Conservation (phyloP, 306 rosid genomes). For the Arachis hypogaea region DNA sequence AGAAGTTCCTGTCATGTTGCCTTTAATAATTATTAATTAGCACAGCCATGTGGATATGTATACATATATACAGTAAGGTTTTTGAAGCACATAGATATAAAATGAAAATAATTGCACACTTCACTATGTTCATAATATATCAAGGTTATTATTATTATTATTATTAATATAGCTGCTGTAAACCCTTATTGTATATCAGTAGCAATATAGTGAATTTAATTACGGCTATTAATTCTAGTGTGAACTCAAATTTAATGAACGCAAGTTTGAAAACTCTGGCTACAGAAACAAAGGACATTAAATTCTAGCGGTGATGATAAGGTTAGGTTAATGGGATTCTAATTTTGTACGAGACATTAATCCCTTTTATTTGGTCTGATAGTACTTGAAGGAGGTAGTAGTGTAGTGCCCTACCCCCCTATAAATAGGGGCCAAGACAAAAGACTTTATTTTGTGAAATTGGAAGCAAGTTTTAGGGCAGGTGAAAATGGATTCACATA, state of each 20-base stretch:
- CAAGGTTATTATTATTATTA: neutral
- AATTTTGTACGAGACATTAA: too few species aligned
- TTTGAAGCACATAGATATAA: conserved; percentile 4
- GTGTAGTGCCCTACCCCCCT: too few species aligned
- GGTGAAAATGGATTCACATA: neutral
- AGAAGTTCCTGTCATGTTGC: conserved; percentile 47
- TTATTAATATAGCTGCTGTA: neutral
- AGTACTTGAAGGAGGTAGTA: too few species aligned
- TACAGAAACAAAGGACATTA: neutral
- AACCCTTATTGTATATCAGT: too few species aligned
- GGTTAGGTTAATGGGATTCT: too few species aligned
- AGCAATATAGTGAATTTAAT: too few species aligned
- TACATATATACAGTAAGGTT: too few species aligned
- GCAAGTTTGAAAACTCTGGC: neutral
- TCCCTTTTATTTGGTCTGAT: too few species aligned
- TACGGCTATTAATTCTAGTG: neutral
- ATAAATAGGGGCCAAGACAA: neutral
- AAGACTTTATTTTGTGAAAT: neutral
- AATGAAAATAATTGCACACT: neutral
- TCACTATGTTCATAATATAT: neutral
- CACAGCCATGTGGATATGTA: neutral
- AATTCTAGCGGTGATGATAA: too few species aligned
- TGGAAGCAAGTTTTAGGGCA: neutral
- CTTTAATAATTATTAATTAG: neutral
- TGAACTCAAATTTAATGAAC: neutral